phyloP scores from a whole-genome alignment of 2,329 filamentous ascomycete genomes.

The Exserohilum rostratum region DNA sequence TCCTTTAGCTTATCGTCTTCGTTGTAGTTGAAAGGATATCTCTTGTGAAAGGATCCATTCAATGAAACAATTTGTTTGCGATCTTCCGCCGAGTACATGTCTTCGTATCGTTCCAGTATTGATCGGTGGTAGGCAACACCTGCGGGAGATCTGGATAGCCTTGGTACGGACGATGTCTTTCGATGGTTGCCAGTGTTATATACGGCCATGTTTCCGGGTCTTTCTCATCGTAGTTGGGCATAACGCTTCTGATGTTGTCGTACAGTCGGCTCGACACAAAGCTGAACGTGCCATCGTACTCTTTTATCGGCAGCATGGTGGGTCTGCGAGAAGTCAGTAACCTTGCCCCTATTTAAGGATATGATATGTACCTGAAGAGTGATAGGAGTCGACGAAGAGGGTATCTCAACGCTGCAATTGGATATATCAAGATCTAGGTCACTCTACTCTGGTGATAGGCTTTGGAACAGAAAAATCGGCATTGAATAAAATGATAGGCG shows the following conservation, averaged over 20 bases:
- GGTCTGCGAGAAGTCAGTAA: not conserved
- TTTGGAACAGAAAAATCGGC: too few species aligned
- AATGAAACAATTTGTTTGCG: not conserved
- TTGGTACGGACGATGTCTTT: not conserved
- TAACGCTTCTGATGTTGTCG: not conserved
- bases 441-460: too few species aligned
- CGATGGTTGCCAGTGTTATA: slow-evolving; percentile 1
- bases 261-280: slow-evolving; percentile 2
- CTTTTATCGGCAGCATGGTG: not conserved
- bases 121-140: slow-evolving; percentile 8
- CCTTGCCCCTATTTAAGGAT: not conserved
- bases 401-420: too few species aligned
- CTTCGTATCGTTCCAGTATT: slow-evolving; percentile 1
- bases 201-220: slow-evolving; percentile 12
- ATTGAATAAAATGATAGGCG: too few species aligned
- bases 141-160: slow-evolving; percentile 2
- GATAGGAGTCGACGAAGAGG: not conserved
- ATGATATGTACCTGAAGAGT: not conserved
- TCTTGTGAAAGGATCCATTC: slow-evolving; percentile 4
- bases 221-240: not conserved
- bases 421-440: too few species aligned
- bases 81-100: slow-evolving; percentile 2
- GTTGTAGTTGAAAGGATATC: slow-evolving; percentile 8
- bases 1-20: slow-evolving; percentile 2
- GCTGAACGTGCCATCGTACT: slow-evolving; percentile 6